Evolutionary conservation across 2,329 filamentous ascomycete genomes (phyloP), one percentile per base, ranked within the genome.

Genomic region (Fusarium solani-melongenae): DNA sequence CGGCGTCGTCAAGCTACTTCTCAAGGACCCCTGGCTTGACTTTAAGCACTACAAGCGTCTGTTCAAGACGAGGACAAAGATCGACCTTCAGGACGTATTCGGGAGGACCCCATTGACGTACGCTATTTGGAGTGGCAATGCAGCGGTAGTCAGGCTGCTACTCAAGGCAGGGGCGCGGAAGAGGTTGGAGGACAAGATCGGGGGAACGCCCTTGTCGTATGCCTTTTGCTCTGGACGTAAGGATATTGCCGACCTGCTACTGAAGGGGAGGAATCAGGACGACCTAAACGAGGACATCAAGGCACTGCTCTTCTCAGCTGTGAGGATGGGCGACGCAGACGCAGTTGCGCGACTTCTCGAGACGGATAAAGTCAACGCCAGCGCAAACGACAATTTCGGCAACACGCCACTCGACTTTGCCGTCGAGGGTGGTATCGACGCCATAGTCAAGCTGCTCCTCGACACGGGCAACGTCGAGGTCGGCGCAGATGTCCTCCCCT

Each of bases 301-400:
- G 11, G 38, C 53, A 15, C 51, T 62, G 14, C 14, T 68, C 7
- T 24, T 33, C 10, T 49, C 33, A 1, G 62, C 66, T 17, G 31
- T 27, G 3, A n/a, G 10, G 15, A 29, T n/a, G 31, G 55, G 55
- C 11, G 9, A 68, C n/a, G 41, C 22, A 3, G 61, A 55, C 10
- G 27, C 59, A n/a, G 70, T 72, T 49, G 39, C 36, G 66, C 17
- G 33, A 34, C 70, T 72, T 27, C 55, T 57, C 33, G 57, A 57
- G 66, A 67, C 56, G n/a, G 56, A 27, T 20, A 59, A 59, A 59
- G 33, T 36, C 33, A 29, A 59, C 17, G 36, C 27, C 11, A 41
- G 38, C 56, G 34, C 56, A 17, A 59, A 31, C 24, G 56, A 59
- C 27, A 20, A 57, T 15, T 38, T 27, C 22, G 55, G 34, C 33